Evolutionary conservation across 768 basidiomycete species (phyloP).

Genomic region (Boletus speciosus): DNA sequence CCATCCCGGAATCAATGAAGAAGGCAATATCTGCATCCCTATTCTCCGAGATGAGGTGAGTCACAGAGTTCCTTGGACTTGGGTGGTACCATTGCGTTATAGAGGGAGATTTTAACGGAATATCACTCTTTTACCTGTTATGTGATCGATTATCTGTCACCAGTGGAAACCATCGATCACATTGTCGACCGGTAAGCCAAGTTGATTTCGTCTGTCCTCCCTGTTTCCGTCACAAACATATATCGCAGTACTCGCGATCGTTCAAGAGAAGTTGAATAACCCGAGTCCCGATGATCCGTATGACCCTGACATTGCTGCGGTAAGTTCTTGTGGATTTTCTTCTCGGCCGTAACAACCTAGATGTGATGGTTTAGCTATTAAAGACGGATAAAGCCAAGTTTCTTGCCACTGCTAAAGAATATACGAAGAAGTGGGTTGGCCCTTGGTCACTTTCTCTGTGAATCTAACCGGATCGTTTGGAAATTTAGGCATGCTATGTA

Average conservation of each 20-base stretch:
- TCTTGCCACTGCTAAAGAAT: conserved; percentile 72
- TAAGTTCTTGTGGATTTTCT: conserved; percentile 35
- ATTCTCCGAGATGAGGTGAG: conserved; percentile 80
- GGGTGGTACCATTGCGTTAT: neutral
- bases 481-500: conserved; percentile 23
- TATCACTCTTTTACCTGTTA: neutral
- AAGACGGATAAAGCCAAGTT: conserved; percentile 79
- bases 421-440: conserved; percentile 70
- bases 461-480: conserved; percentile 3
- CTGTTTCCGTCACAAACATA: conserved; percentile 5
- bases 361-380: conserved; percentile 45
- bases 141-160: conserved; percentile 5
- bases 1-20: conserved; percentile 88
- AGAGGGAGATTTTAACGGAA: conserved; percentile 3
- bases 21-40: conserved; percentile 81
- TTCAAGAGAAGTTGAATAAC: conserved; percentile 85
- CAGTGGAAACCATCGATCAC: conserved; percentile 87
- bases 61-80: conserved; percentile 3
- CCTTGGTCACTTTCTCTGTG: neutral
- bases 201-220: neutral
- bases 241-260: conserved; percentile 60
- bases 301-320: conserved; percentile 82
- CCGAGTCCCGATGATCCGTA: conserved; percentile 87
- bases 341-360: neutral
- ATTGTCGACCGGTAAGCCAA: conserved; percentile 57